Base-by-base conservation (phyloP, 2,329 filamentous ascomycete species). In the Pseudocercospora musae region DNA sequence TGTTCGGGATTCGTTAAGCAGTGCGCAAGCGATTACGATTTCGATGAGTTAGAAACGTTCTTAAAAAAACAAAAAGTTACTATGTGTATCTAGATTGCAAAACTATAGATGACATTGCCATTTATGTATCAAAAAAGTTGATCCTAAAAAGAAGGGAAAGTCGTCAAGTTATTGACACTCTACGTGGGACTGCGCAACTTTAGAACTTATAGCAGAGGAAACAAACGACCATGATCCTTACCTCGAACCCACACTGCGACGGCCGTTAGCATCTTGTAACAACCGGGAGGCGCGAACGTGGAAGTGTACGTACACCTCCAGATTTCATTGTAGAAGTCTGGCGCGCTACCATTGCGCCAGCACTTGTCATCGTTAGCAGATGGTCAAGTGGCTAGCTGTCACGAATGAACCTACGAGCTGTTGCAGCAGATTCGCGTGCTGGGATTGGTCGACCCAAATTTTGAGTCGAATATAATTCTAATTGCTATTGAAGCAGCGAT, bases 321-420 rank as follows among this genome's bases (percentile, higher is more conserved):
- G 49, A 56, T 48, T 46, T 58, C 58, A 13, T 44, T 8, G 13
- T 74, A 74, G 72, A 74, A 74, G 72, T 74, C 72, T 73, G 64
- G 70, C 72, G 72, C 72, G 72, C 72, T 74, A 74, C 46, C 21
- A 50, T 50, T 50, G 46, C 46, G 46, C 46, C 46, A 50, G 46
- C 46, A 49, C 40, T 44, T 15, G n/a, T 44, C 40, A 44, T 44
- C n/a, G n/a, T 44, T 44, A 44, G 40, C 40, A 44, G 40, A n/a
- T 44, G 20, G 8, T 10, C 40, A n/a, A 20, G 40, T 44, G 11
- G 40, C 20, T 8, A n/a, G 10, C 40, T 18, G 6, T 46, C 20
- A n/a, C n/a, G n/a, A 6, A 20, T 21, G 42, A 11, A 46, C 18
- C 20, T 13, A 46, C 42, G 46, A 50, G 46, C 46, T 50, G 21